Evolutionary conservation across 2,329 filamentous ascomycete species (phyloP).

Genomic region (Fusarium pseudoanthophilum): DNA sequence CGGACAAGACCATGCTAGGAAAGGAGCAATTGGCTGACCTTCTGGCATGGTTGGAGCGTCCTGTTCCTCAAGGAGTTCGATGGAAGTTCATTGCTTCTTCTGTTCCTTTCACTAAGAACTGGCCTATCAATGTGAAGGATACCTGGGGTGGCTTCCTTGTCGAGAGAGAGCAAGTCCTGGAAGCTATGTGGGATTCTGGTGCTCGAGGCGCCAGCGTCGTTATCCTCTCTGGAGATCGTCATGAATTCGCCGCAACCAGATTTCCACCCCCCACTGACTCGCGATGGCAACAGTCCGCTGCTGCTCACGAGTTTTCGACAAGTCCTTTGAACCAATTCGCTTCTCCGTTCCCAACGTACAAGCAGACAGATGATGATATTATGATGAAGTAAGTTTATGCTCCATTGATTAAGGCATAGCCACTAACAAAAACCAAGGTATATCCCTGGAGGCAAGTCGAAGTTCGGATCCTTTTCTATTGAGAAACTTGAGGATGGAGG

Average conservation of each 20-base stretch:
- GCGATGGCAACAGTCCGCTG: slow-evolving; percentile 70
- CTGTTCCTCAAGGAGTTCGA: slow-evolving; percentile 79
- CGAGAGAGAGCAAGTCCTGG: slow-evolving; percentile 82
- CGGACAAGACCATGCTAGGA: slow-evolving; percentile 89
- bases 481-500: slow-evolving; percentile 68
- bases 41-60: slow-evolving; percentile 76
- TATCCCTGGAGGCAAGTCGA: slow-evolving; percentile 85
- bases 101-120: slow-evolving; percentile 97
- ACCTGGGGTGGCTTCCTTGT: slow-evolving; percentile 93
- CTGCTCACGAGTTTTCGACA: slow-evolving; percentile 90
- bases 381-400: slow-evolving; percentile 76
- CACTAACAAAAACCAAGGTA: slow-evolving; percentile 61
- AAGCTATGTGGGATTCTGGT: slow-evolving; percentile 93
- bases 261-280: slow-evolving; percentile 72
- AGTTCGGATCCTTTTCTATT: slow-evolving; percentile 82
- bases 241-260: slow-evolving; percentile 93
- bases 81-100: slow-evolving; percentile 96
- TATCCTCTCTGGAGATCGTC: slow-evolving; percentile 89
- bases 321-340: slow-evolving; percentile 96
- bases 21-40: slow-evolving; percentile 81
- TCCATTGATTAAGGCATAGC: neutral
- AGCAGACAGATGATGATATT: slow-evolving; percentile 82
- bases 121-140: slow-evolving; percentile 86
- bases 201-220: slow-evolving; percentile 80
- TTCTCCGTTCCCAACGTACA: slow-evolving; percentile 84